These are phyloP conservation scores for Exophiala oligosperma DNA, from an alignment of 2,329 filamentous ascomycete genomes.

Conservation along the genomic window DNA sequence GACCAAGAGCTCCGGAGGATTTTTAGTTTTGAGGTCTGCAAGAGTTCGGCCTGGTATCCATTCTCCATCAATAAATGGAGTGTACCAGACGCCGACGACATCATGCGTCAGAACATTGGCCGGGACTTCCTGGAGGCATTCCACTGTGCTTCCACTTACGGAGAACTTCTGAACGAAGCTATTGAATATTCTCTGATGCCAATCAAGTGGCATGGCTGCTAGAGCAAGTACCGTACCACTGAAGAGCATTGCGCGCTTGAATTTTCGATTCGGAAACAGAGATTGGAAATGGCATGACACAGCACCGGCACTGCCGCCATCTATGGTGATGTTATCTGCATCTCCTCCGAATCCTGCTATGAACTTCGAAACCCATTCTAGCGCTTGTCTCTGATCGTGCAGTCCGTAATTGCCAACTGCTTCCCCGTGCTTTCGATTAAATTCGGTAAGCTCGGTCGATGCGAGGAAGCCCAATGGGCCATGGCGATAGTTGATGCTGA, in stretches of 20 bases:
- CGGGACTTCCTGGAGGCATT: neutral
- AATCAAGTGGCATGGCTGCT: neutral
- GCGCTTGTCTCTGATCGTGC: conserved; percentile 38
- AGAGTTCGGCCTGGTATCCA: neutral
- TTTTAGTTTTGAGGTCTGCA: neutral
- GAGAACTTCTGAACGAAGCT: neutral
- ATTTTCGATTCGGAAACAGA: neutral
- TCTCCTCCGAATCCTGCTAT: conserved; percentile 44
- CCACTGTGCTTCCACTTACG: neutral
- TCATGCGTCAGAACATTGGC: neutral
- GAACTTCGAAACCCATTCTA: conserved; percentile 42
- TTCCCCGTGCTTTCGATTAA: neutral
- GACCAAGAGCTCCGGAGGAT: neutral
- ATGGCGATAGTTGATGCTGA: conserved; percentile 33
- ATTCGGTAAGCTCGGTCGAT: neutral
- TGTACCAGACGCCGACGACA: neutral
- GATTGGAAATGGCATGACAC: neutral
- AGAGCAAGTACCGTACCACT: neutral
- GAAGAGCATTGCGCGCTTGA: neutral
- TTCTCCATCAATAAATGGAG: neutral
- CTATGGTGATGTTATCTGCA: conserved; percentile 37
- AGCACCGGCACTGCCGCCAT: conserved; percentile 51
- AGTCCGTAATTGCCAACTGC: conserved; percentile 43
- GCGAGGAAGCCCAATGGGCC: conserved; percentile 32
- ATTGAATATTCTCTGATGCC: neutral